Evolutionary conservation across 306 rosid species (phyloP), one percentile per base, ranked within the genome.

Genomic region (Vigna reflexopilosa): DNA sequence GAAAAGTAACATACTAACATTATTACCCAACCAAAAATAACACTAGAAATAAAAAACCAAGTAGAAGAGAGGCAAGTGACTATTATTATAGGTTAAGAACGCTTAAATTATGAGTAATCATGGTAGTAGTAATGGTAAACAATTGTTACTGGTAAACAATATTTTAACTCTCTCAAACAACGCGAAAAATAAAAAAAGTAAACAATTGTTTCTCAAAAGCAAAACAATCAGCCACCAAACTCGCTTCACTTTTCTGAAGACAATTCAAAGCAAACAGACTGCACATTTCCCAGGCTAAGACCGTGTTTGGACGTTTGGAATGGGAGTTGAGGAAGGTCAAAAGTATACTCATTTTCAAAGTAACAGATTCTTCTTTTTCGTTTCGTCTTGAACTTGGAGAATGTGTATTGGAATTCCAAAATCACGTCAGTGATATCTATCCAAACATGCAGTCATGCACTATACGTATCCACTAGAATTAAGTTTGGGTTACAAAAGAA

Each of bases 221-320:
- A 45, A 67, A 67, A 44, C 9, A 44, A 67, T 67, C 72, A 13
- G 56, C 73, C 73, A 66, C 32, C 52, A 66, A 66, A 66, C 17
- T 10, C 34, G 52, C 81, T 65, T 78, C 68, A 66, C 82, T 85
- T 86, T 80, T 83, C 76, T 76, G 7, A 34, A 30, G 22, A 32
- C 61, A 50, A 76, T 70, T 48, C 81, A 80, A 81, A 30, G 34
- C 34, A 82, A 78, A 80, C 71, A 32, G 26, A 10, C 51, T 45
- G 67, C 74, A 20, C 72, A 72, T n/a, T 64, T 65, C 80, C 51
- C 75, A 5, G 19, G 71, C 58, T 68, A 73, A 82, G 28, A 10
- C 59, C 3, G 7, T 19, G 59, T 50, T 42, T 42, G 47, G 47
- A 42, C 10, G 47, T 2, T 42, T 9, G 47, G 47, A 42, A 40